Conservation (phyloP, 805 yeast genomes). For the Kazachstania viticola region DNA sequence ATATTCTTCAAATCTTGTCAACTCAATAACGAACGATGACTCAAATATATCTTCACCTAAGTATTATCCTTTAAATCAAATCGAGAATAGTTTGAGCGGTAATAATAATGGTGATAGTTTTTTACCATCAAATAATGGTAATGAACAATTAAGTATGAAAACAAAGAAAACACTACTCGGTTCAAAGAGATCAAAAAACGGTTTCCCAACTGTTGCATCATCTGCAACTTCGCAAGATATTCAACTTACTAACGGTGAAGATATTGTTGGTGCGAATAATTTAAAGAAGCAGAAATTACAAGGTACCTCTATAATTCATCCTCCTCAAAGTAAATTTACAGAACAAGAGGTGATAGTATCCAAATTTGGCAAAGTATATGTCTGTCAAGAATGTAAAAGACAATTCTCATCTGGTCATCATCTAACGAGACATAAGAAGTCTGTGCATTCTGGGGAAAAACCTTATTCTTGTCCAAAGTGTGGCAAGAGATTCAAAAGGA, state of each 20-base stretch:
- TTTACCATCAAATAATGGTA: too few relatives aligned
- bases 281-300: slow-evolving; percentile 2
- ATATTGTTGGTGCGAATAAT: background rate
- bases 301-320: slow-evolving; percentile 6
- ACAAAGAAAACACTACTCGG: background rate
- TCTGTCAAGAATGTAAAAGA: slow-evolving; percentile 27
- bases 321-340: slow-evolving; percentile 20
- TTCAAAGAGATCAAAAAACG: background rate
- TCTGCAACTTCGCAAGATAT: background rate
- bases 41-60: background rate
- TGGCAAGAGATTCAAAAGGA: slow-evolving; percentile 28
- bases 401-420: slow-evolving; percentile 30
- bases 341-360: slow-evolving; percentile 24
- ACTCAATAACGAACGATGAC: background rate
- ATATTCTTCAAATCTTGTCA: background rate
- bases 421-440: slow-evolving; percentile 28
- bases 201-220: too few relatives aligned
- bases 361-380: slow-evolving; percentile 26
- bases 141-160: too few relatives aligned
- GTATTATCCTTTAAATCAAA: background rate
- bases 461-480: slow-evolving; percentile 29
- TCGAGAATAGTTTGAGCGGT: too few relatives aligned
- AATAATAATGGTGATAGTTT: too few relatives aligned
- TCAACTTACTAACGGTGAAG: too few relatives aligned
- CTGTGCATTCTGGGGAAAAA: slow-evolving; percentile 30